Conservation (phyloP, 768 basidiomycete species). For the Hemileccinum impolitum region DNA sequence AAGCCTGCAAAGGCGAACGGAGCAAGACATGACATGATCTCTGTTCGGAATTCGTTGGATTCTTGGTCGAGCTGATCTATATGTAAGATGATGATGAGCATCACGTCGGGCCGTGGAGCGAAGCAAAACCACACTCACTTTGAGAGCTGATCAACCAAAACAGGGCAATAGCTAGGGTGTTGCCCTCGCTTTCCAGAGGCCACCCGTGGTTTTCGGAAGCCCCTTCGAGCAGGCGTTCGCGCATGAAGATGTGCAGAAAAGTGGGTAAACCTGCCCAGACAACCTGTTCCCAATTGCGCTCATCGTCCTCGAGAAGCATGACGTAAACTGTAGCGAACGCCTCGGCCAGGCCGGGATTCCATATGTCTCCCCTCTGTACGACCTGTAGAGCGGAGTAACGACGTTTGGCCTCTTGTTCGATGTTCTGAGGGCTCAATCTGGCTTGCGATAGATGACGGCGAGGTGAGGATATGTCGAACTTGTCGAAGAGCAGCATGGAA, state of each 20-base stretch:
- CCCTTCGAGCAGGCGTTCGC: constrained; percentile 37
- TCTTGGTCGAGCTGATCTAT: constrained; percentile 32
- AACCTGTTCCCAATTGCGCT: constrained; percentile 47
- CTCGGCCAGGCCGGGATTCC: constrained; percentile 37
- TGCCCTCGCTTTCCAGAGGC: constrained; percentile 46
- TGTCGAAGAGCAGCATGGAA: constrained; percentile 40
- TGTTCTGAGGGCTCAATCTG: constrained; percentile 27
- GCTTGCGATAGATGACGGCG: constrained; percentile 34
- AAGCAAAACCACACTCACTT: constrained; percentile 7
- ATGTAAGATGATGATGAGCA: neutral
- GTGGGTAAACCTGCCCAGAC: constrained; percentile 39
- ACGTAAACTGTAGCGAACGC: constrained; percentile 52
- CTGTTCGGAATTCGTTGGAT: constrained; percentile 27
- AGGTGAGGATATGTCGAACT: constrained; percentile 48
- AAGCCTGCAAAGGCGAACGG: constrained; percentile 50
- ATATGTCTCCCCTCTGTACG: constrained; percentile 37
- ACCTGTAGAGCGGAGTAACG: constrained; percentile 44
- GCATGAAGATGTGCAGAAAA: constrained; percentile 41
- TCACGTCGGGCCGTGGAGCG: neutral
- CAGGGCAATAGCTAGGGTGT: constrained; percentile 44
- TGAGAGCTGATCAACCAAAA: constrained; percentile 46
- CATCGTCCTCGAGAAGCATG: constrained; percentile 57
- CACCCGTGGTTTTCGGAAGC: constrained; percentile 41
- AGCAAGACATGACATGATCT: constrained; percentile 36
- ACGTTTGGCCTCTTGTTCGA: constrained; percentile 43